A percentile compares a stretch with the other conserved stretches of the same genome.
Evolutionary conservation across 2,329 filamentous ascomycete species (phyloP).

Genomic region (Neopestalotiopsis clavispora): DNA sequence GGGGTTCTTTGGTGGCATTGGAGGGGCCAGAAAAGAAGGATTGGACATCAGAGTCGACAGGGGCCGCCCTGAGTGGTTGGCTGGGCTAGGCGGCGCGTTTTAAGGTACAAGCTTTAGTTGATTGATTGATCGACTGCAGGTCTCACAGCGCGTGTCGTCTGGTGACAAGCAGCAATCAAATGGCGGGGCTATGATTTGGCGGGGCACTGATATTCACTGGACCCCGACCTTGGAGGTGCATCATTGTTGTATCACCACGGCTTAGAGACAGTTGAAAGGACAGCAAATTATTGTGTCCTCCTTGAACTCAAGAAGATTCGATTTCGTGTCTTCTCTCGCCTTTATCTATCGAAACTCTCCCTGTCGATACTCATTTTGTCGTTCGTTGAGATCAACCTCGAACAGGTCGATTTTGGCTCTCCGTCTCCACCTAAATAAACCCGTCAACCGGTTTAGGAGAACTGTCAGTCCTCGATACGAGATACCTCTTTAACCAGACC

Average conservation of each 20-base stretch:
- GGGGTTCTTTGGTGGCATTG: too few species aligned
- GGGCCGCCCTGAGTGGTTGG: too few species aligned
- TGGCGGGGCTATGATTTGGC: slow-evolving; percentile 8
- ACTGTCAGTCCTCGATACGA: not conserved
- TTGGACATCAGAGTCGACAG: too few species aligned
- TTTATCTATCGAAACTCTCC: not conserved
- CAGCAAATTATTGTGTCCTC: not conserved
- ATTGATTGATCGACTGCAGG: not conserved
- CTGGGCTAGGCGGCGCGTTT: too few species aligned
- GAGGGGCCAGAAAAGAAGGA: too few species aligned
- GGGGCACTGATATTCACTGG: not conserved
- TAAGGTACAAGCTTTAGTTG: too few species aligned
- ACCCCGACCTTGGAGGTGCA: not conserved
- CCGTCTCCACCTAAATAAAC: not conserved
- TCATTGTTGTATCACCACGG: not conserved
- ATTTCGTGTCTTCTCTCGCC: not conserved
- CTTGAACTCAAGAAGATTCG: not conserved
- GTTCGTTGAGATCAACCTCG: not conserved
- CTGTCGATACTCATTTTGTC: not conserved
- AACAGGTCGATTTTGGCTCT: not conserved
- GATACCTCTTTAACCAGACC: not conserved
- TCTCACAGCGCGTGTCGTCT: not conserved
- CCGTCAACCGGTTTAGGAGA: not conserved
- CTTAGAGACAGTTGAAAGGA: not conserved
- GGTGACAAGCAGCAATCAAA: not conserved